Conservation (phyloP, 1,139 yeast species). For the Scheffersomyces titani region DNA sequence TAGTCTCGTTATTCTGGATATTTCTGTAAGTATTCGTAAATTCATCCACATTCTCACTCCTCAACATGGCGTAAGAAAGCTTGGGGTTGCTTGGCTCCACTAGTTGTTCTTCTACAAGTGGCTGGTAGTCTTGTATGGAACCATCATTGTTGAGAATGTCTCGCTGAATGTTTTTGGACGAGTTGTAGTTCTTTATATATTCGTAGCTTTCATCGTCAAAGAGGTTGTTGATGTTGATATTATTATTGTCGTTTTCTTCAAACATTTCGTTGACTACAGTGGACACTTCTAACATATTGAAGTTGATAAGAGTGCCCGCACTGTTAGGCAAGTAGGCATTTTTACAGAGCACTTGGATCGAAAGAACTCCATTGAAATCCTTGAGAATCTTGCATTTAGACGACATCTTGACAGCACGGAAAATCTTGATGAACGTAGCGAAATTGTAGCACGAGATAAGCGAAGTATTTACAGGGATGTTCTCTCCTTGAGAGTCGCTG, state of each 20-base stretch:
- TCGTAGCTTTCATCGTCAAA: constrained; percentile 29
- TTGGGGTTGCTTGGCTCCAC: constrained; percentile 7
- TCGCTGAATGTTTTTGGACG: neutral
- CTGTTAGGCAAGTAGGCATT: constrained; percentile 34
- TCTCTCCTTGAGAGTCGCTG: constrained; percentile 5
- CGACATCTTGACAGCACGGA: constrained; percentile 57
- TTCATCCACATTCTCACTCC: constrained; percentile 3
- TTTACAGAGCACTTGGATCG: constrained; percentile 46
- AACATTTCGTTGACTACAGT: constrained; percentile 16
- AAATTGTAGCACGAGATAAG: constrained; percentile 53
- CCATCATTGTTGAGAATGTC: constrained; percentile 1
- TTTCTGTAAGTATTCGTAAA: neutral
- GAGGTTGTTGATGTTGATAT: constrained; percentile 14
- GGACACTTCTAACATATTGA: constrained; percentile 54
- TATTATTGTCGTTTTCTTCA: constrained; percentile 6
- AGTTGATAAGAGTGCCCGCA: constrained; percentile 64
- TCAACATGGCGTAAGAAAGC: constrained; percentile 21
- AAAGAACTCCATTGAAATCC: constrained; percentile 56
- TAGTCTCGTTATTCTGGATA: constrained; percentile 11
- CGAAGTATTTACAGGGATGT: constrained; percentile 23
- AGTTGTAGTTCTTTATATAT: constrained; percentile 18
- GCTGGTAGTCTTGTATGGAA: constrained; percentile 13
- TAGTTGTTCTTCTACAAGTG: constrained; percentile 6
- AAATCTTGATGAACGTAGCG: constrained; percentile 50
- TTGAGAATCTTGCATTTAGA: constrained; percentile 60